These are phyloP conservation scores for Gossypium stocksii DNA, from an alignment of 345 rosid genomes.

Conservation along the genomic window DNA sequence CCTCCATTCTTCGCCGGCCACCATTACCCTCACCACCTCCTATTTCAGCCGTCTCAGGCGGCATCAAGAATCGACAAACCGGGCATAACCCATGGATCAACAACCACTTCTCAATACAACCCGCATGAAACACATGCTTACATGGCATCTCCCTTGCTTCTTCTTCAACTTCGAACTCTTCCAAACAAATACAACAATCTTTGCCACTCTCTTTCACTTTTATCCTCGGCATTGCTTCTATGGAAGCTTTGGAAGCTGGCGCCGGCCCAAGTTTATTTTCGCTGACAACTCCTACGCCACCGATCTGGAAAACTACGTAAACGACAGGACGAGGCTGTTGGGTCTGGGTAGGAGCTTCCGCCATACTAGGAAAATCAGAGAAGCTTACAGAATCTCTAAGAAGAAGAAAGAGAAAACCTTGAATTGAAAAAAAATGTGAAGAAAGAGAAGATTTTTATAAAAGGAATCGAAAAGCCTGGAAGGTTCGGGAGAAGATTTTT, in stretches of 20 bases:
- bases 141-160: conserved; percentile 24
- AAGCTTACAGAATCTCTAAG: no score
- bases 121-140: conserved; percentile 23
- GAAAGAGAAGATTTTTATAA: neutral
- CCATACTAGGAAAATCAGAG: neutral
- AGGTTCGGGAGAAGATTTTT: neutral
- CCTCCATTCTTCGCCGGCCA: neutral
- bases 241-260: conserved; percentile 22
- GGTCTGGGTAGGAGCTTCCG: neutral
- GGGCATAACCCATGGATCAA: conserved; percentile 18
- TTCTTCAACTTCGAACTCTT: neutral
- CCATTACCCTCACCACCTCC: neutral
- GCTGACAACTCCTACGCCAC: neutral
- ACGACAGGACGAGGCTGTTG: neutral
- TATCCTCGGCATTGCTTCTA: conserved; percentile 17
- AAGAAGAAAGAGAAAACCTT: neutral
- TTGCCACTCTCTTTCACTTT: neutral
- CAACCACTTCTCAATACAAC: conserved; percentile 23
- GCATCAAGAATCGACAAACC: conserved; percentile 16
- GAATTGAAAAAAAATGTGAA: neutral
- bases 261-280: neutral
- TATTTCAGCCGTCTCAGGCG: neutral
- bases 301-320: neutral
- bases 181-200: conserved; percentile 23
- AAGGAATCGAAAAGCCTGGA: neutral